These are phyloP conservation scores for Blastobotrys ciferrii DNA, from an alignment of 1,139 yeast species.

Conservation along the genomic window DNA sequence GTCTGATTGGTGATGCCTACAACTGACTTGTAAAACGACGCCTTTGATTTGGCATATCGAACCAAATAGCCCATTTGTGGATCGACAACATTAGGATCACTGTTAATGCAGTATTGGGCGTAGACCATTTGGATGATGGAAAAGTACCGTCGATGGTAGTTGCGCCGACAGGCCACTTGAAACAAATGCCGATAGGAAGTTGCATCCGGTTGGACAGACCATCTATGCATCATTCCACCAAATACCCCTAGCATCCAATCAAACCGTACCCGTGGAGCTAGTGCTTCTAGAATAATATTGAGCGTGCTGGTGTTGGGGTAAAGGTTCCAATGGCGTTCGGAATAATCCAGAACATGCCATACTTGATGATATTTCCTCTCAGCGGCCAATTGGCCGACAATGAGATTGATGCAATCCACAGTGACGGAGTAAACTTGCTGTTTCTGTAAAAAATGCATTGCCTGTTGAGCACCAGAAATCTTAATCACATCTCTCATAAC, in stretches of 20 bases:
- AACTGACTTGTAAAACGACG: neutral
- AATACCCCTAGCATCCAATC: constrained; percentile 30
- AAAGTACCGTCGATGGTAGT: constrained; percentile 22
- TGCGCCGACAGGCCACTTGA: constrained; percentile 23
- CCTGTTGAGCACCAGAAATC: constrained; percentile 25
- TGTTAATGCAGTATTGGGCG: constrained; percentile 1
- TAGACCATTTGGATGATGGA: constrained; percentile 21
- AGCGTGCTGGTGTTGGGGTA: constrained; percentile 24
- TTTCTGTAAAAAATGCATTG: constrained; percentile 22
- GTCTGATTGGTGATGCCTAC: constrained; percentile 3
- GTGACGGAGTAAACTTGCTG: constrained; percentile 12
- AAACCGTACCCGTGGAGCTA: constrained; percentile 24
- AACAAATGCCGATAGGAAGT: constrained; percentile 24
- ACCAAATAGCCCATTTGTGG: constrained; percentile 3
- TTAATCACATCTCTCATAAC: constrained; percentile 25
- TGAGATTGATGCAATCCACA: constrained; percentile 17
- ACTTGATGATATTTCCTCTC: constrained; percentile 16
- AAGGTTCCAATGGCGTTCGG: constrained; percentile 19
- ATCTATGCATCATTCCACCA: constrained; percentile 20
- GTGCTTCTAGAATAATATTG: constrained; percentile 24
- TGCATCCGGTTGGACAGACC: constrained; percentile 23
- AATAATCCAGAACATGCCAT: constrained; percentile 23
- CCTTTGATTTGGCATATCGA: constrained; percentile 2
- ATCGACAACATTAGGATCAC: neutral
- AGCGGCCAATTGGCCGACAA: constrained; percentile 5